These are phyloP conservation scores for Penicillium coffeae DNA, from an alignment of 495 filamentous ascomycete genomes.

Conservation along the genomic window DNA sequence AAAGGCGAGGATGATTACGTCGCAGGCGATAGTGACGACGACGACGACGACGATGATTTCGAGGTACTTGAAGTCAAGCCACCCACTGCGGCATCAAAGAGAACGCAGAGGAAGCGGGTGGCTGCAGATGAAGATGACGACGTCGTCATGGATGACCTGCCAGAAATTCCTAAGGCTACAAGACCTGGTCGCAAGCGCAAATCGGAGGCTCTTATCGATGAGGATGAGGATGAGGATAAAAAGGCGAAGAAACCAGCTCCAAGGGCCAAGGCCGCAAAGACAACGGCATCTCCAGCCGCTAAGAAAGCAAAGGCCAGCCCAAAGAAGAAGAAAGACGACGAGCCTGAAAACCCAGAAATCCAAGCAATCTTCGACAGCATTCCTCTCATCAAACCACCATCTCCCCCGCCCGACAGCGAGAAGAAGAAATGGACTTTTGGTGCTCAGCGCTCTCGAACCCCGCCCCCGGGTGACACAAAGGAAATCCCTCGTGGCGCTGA, in stretches of 20 bases:
- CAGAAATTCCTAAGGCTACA: conserved; percentile 37
- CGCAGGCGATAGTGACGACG: conserved; percentile 55
- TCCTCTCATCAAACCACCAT: conserved; percentile 73
- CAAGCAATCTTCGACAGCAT: conserved; percentile 86
- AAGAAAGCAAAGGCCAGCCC: conserved; percentile 58
- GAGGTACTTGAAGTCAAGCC: conserved; percentile 38
- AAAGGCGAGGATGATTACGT: conserved; percentile 70
- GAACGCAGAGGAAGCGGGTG: conserved; percentile 43
- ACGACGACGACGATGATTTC: conserved; percentile 39
- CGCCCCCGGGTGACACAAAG: conserved; percentile 56
- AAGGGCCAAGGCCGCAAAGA: conserved; percentile 5
- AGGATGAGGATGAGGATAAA: conserved; percentile 37
- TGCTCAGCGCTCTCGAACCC: conserved; percentile 52
- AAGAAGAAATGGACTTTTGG: conserved; percentile 68
- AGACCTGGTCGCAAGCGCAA: conserved; percentile 53
- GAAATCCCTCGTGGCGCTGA: conserved; percentile 81
- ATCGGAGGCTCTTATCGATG: conserved; percentile 44
- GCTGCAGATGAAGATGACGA: conserved; percentile 43
- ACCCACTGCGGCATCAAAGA: conserved; percentile 21
- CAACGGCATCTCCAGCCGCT: conserved; percentile 38
- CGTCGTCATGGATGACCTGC: conserved; percentile 45
- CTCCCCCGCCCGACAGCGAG: conserved; percentile 65
- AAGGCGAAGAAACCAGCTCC: conserved; percentile 30
- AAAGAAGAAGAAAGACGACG: conserved; percentile 61
- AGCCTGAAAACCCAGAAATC: conserved; percentile 60